Percentiles rank a stretch among this genome's conserved stretches.
Conservation (phyloP, 2,329 filamentous ascomycete genomes). For the Phaeophleospora eucalypticola region DNA sequence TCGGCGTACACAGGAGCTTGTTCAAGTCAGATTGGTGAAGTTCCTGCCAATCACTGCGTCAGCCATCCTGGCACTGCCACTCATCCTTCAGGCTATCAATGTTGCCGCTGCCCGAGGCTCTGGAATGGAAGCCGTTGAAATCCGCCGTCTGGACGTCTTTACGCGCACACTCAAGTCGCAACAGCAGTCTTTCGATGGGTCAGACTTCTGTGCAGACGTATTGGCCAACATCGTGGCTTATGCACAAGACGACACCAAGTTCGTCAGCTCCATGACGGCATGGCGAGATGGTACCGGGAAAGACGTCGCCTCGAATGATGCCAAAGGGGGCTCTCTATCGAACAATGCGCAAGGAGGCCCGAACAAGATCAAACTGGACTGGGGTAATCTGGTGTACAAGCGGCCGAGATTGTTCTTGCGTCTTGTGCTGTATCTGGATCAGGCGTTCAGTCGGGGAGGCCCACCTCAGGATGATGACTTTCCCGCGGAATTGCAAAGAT, state of each 20-base stretch:
- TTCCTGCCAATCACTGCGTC: slow-evolving; percentile 19
- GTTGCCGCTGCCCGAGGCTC: slow-evolving; percentile 20
- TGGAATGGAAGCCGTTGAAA: slow-evolving; percentile 18
- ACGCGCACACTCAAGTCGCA: slow-evolving; percentile 18
- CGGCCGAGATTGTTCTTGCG: slow-evolving; percentile 19
- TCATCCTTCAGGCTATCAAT: slow-evolving; percentile 20
- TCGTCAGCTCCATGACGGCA: slow-evolving; percentile 19
- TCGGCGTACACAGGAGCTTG: slow-evolving; percentile 20
- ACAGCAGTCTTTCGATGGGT: slow-evolving; percentile 21
- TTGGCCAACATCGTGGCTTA: slow-evolving; percentile 20
- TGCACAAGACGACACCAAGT: slow-evolving; percentile 19
- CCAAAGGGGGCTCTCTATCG: slow-evolving; percentile 4
- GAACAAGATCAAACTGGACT: slow-evolving; percentile 19
- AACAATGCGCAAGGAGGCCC: slow-evolving; percentile 3
- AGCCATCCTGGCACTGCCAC: slow-evolving; percentile 14
- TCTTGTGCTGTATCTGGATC: slow-evolving; percentile 19
- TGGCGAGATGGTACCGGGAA: slow-evolving; percentile 13
- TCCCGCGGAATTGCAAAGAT: slow-evolving; percentile 18
- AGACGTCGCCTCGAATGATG: slow-evolving; percentile 3
- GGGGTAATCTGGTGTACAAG: slow-evolving; percentile 22
- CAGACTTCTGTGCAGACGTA: slow-evolving; percentile 21
- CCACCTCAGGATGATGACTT: slow-evolving; percentile 20
- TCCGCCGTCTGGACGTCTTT: slow-evolving; percentile 19
- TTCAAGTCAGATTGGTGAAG: slow-evolving; percentile 20
- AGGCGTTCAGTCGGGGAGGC: slow-evolving; percentile 18